Percentiles rank a stretch among this genome's conserved stretches.
Evolutionary conservation across 2,329 filamentous ascomycete species (phyloP).

Genomic region (Escovopsis weberi): DNA sequence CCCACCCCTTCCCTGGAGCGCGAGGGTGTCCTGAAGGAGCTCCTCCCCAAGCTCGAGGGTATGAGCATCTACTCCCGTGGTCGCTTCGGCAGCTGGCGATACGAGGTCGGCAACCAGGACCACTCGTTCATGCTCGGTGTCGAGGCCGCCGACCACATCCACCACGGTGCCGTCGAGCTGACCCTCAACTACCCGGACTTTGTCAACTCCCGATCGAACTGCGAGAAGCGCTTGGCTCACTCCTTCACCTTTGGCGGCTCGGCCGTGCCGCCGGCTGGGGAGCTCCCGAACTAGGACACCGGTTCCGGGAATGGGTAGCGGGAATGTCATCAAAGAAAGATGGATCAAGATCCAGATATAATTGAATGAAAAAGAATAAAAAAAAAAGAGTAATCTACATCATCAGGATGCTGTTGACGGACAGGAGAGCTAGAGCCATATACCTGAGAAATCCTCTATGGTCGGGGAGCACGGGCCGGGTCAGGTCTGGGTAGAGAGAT

Average conservation of each 20-base stretch:
- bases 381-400: too few species aligned
- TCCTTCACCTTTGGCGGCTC: slow-evolving; percentile 21
- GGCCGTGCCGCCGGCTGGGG: slow-evolving; percentile 15
- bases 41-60: slow-evolving; percentile 82
- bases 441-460: too few species aligned
- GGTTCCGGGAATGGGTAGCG: too few species aligned
- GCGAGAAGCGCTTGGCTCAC: slow-evolving; percentile 29
- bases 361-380: too few species aligned
- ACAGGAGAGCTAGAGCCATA: too few species aligned
- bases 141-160: slow-evolving; percentile 80
- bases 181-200: slow-evolving; percentile 96
- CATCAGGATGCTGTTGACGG: too few species aligned
- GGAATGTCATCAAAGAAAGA: too few species aligned
- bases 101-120: slow-evolving; percentile 94
- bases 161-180: slow-evolving; percentile 78
- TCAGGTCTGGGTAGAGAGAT: too few species aligned
- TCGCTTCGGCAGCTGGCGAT: slow-evolving; percentile 95
- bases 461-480: too few species aligned
- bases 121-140: slow-evolving; percentile 97
- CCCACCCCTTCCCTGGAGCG: slow-evolving; percentile 90
- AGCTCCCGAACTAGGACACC: slow-evolving; percentile 3
- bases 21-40: slow-evolving; percentile 82
- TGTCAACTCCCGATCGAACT: slow-evolving; percentile 65
- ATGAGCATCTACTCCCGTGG: slow-evolving; percentile 91
- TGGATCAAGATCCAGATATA: too few species aligned